Conservation (phyloP, 1,139 yeast genomes). For the Hemisphaericaspora xylofermentans region DNA sequence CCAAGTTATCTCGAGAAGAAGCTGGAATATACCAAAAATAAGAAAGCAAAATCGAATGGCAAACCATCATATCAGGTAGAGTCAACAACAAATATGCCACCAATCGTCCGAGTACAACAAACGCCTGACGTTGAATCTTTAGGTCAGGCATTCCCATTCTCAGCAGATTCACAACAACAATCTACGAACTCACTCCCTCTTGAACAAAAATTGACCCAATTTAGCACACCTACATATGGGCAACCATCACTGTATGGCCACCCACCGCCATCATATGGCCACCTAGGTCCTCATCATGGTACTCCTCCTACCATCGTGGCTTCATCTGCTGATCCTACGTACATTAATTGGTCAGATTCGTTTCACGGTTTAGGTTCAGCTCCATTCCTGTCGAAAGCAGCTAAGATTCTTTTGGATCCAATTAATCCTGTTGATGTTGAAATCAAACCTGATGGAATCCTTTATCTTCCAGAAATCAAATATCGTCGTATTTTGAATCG, state of each 20-base stretch:
- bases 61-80: too few relatives aligned
- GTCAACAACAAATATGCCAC: too few relatives aligned
- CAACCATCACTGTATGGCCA: not conserved
- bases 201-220: not conserved
- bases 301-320: too few relatives aligned
- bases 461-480: constrained; percentile 91
- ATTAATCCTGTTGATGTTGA: constrained; percentile 74
- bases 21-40: too few relatives aligned
- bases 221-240: not conserved
- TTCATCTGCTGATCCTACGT: too few relatives aligned
- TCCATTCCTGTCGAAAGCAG: constrained; percentile 65
- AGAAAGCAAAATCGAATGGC: too few relatives aligned
- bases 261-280: not conserved
- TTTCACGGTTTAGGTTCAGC: constrained; percentile 79
- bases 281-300: not conserved
- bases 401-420: constrained; percentile 58
- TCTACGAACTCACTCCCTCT: not conserved
- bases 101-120: too few relatives aligned
- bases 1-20: too few relatives aligned
- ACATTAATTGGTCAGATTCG: constrained; percentile 69
- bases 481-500: constrained; percentile 83
- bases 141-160: too few relatives aligned
- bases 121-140: too few relatives aligned
- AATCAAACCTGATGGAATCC: constrained; percentile 90
- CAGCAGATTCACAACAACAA: too few relatives aligned